phyloP scores from a whole-genome alignment of 1,284 basidiomycete species.

The Fistulina hepatica region DNA sequence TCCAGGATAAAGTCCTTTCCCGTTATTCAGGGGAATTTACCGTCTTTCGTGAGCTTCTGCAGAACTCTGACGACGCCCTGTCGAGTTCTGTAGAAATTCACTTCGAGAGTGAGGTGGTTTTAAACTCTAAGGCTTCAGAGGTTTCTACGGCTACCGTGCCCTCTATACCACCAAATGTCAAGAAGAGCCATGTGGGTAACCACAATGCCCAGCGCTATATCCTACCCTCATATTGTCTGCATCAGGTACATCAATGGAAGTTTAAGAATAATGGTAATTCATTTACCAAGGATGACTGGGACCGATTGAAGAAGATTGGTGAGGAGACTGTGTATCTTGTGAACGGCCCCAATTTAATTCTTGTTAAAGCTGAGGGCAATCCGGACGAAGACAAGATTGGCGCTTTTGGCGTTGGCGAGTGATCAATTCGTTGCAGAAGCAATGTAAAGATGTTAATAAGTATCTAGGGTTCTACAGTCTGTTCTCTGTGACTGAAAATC shows the following conservation, averaged over 20 bases:
- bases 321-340: slow-evolving; percentile 11
- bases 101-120: slow-evolving; percentile 58
- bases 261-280: slow-evolving; percentile 83
- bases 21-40: slow-evolving; percentile 93
- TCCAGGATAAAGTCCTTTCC: slow-evolving; percentile 70
- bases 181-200: no score
- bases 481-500: slow-evolving; percentile 84
- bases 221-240: no score
- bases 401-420: slow-evolving; percentile 72
- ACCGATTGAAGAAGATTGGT: slow-evolving; percentile 80
- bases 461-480: slow-evolving; percentile 63
- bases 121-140: slow-evolving; percentile 18
- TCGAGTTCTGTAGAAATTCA: slow-evolving; percentile 74
- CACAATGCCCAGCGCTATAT: no score
- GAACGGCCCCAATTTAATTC: slow-evolving; percentile 2
- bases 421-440: background rate
- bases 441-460: background rate
- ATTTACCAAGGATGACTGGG: slow-evolving; percentile 84
- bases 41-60: slow-evolving; percentile 83
- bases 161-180: no score
- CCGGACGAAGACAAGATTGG: slow-evolving; percentile 81
- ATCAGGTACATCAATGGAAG: slow-evolving; percentile 51
- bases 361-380: slow-evolving; percentile 64
- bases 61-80: slow-evolving; percentile 94
- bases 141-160: no score